phyloP scores from a whole-genome alignment of 1,139 yeast genomes.

The Kurtzmaniella quercitrusa region DNA sequence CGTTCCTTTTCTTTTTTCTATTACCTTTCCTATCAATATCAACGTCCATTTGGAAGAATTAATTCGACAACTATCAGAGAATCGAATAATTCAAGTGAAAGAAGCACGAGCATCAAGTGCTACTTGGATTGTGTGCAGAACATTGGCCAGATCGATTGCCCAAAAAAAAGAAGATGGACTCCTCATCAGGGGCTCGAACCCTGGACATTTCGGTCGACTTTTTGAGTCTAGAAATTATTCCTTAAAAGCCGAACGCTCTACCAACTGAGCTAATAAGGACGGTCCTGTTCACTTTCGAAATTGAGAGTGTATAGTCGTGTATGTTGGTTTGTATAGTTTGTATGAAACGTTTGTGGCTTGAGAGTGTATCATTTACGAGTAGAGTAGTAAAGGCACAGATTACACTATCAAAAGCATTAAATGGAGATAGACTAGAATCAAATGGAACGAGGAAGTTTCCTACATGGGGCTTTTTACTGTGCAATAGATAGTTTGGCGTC shows the following conservation, averaged over 20 bases:
- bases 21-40: neutral
- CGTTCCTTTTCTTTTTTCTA: neutral
- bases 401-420: no score
- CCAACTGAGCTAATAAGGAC: slow-evolving; percentile 9
- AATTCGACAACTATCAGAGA: neutral
- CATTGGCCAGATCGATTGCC: no score
- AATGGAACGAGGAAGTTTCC: no score
- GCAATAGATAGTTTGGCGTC: no score
- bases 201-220: slow-evolving; percentile 10
- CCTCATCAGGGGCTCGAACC: slow-evolving; percentile 9
- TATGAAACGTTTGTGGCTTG: no score
- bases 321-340: no score
- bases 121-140: neutral
- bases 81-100: neutral
- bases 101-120: neutral
- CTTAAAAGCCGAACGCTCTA: slow-evolving; percentile 8
- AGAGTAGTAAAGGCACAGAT: no score
- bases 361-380: no score
- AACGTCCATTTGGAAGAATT: neutral
- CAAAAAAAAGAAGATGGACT: slow-evolving; percentile 5
- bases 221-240: slow-evolving; percentile 5
- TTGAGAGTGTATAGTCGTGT: neutral
- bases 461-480: no score
- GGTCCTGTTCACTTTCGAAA: slow-evolving; percentile 3
- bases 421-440: no score